Evolutionary conservation across 345 rosid genomes (phyloP).

Genomic region (Boechera stricta): DNA sequence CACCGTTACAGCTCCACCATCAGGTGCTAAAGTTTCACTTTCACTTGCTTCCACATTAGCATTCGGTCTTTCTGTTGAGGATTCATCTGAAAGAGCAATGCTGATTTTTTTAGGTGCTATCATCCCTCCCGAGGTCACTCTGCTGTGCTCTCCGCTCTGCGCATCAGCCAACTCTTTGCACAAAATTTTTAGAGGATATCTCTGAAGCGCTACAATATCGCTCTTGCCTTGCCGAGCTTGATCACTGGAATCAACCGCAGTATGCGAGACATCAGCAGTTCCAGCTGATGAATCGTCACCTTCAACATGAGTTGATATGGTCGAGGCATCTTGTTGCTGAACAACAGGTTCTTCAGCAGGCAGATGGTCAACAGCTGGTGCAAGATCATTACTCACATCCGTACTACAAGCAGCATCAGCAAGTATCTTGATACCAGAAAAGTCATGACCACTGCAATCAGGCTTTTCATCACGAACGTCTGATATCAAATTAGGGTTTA

Average conservation of each 20-base stretch:
- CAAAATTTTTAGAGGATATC: background rate
- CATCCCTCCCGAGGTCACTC: slow-evolving; percentile 20
- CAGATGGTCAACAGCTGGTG: slow-evolving; percentile 23
- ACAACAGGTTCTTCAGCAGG: slow-evolving; percentile 16
- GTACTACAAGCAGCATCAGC: slow-evolving; percentile 63
- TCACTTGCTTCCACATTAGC: slow-evolving; percentile 26
- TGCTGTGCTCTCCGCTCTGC: slow-evolving; percentile 8
- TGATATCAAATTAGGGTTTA: slow-evolving; percentile 26
- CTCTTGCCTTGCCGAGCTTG: slow-evolving; percentile 21
- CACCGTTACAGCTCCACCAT: slow-evolving; percentile 21
- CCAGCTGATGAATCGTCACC: slow-evolving; percentile 34
- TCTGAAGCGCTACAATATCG: background rate
- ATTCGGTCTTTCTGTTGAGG: slow-evolving; percentile 33
- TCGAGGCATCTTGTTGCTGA: slow-evolving; percentile 4
- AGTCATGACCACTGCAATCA: slow-evolving; percentile 49
- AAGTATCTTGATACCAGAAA: slow-evolving; percentile 72
- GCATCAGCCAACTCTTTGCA: slow-evolving; percentile 5
- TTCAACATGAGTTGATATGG: slow-evolving; percentile 25
- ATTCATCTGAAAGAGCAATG: slow-evolving; percentile 37
- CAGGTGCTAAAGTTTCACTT: slow-evolving; percentile 40
- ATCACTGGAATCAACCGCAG: slow-evolving; percentile 23
- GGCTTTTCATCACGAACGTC: slow-evolving; percentile 27
- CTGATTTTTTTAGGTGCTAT: background rate
- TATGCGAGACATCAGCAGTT: slow-evolving; percentile 29
- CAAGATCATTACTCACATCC: slow-evolving; percentile 42